Evolutionary conservation across 2,329 filamentous ascomycete species (phyloP).

Genomic region (Apiospora marii): DNA sequence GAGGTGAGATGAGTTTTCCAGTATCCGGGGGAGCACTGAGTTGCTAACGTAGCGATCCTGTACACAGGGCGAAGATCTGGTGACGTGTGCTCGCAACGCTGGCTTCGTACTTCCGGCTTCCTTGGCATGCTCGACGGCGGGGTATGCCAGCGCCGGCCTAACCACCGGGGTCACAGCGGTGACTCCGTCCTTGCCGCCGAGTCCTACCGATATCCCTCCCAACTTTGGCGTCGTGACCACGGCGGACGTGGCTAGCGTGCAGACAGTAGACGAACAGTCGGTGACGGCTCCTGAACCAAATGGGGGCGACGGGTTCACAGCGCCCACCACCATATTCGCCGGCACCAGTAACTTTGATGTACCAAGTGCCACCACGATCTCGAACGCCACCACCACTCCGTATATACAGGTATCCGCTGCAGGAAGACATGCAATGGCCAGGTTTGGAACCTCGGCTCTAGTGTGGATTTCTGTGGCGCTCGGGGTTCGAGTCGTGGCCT

Average conservation of each 20-base stretch:
- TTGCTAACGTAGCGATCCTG: background rate
- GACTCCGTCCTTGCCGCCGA: background rate
- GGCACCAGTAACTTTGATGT: background rate
- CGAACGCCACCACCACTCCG: background rate
- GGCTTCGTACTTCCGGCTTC: conserved; percentile 42
- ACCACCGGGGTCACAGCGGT: conserved; percentile 27
- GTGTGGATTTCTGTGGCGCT: background rate
- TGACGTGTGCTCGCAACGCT: conserved; percentile 42
- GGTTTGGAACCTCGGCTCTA: background rate
- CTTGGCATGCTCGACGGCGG: conserved; percentile 19
- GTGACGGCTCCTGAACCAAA: background rate
- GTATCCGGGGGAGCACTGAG: conserved; percentile 29
- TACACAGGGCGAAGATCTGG: conserved; percentile 44
- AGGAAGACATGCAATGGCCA: background rate
- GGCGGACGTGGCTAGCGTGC: background rate
- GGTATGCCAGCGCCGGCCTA: conserved; percentile 28
- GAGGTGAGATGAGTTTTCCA: conserved; percentile 38
- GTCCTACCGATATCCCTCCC: background rate
- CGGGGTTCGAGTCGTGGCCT: background rate
- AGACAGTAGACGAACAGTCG: background rate
- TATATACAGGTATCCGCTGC: background rate
- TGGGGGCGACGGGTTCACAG: background rate
- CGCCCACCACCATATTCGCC: background rate
- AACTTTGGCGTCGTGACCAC: background rate
- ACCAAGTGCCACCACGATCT: background rate